Evolutionary conservation across 2,329 filamentous ascomycete species (phyloP).

Genomic region (Harringtonia lauricola): DNA sequence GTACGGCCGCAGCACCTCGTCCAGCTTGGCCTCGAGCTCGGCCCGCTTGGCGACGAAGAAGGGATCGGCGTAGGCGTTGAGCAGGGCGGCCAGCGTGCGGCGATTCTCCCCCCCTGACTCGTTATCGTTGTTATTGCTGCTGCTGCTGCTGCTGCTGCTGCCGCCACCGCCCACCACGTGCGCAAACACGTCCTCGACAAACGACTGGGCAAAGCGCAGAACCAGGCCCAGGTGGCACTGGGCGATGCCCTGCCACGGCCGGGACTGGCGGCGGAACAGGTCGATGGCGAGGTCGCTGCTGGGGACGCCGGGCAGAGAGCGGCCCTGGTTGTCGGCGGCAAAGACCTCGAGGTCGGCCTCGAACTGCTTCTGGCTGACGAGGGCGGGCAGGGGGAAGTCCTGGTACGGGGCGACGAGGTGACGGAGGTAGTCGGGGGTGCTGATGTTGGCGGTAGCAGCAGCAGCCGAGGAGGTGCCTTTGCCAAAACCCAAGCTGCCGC

Average conservation of each 20-base stretch:
- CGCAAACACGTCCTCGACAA: slow-evolving; percentile 24
- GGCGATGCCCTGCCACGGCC: slow-evolving; percentile 27
- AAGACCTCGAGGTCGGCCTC: slow-evolving; percentile 18
- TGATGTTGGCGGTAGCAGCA: neutral
- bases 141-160: no score
- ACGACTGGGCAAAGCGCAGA: slow-evolving; percentile 18
- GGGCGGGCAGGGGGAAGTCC: slow-evolving; percentile 15
- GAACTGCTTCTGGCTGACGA: slow-evolving; percentile 7
- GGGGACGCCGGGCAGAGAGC: slow-evolving; percentile 26
- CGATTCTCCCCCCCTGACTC: neutral
- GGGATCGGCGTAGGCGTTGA: slow-evolving; percentile 13
- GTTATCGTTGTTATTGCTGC: no score
- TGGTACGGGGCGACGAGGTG: slow-evolving; percentile 19
- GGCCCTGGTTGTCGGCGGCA: slow-evolving; percentile 26
- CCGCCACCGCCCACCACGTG: slow-evolving; percentile 19
- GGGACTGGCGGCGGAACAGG: slow-evolving; percentile 27
- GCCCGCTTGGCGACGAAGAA: slow-evolving; percentile 15
- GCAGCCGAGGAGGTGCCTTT: no score
- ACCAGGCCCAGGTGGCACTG: slow-evolving; percentile 22
- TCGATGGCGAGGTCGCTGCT: slow-evolving; percentile 25
- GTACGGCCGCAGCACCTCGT: slow-evolving; percentile 28
- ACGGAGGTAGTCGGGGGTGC: slow-evolving; percentile 15
- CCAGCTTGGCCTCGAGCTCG: slow-evolving; percentile 21
- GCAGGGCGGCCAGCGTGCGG: slow-evolving; percentile 13
- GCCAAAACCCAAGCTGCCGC: no score